Evolutionary conservation across 306 rosid species (phyloP).

Genomic region (Gastrolobium villosum): DNA sequence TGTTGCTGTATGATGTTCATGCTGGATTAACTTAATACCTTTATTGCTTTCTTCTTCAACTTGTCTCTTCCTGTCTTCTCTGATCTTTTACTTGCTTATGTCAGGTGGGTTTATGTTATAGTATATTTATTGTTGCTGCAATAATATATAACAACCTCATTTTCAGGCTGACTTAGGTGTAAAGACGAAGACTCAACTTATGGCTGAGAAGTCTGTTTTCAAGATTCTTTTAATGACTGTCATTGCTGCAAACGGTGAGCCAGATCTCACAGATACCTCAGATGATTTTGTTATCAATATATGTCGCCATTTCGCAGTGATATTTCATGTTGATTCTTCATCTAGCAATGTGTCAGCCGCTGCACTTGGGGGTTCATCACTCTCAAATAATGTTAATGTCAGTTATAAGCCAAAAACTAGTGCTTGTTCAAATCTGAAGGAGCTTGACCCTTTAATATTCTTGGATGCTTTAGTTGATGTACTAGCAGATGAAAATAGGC

Average conservation of each 20-base stretch:
- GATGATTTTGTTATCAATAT: slow-evolving; percentile 92
- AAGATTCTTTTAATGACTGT: slow-evolving; percentile 90
- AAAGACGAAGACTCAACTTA: slow-evolving; percentile 98
- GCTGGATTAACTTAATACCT: slow-evolving; percentile 30
- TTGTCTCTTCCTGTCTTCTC: slow-evolving; percentile 13
- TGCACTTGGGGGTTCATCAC: slow-evolving; percentile 69
- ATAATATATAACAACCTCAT: slow-evolving; percentile 43
- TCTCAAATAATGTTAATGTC: slow-evolving; percentile 65
- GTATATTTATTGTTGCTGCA: slow-evolving; percentile 42
- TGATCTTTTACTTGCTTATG: slow-evolving; percentile 23
- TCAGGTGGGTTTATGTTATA: slow-evolving; percentile 20
- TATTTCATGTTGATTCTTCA: slow-evolving; percentile 83
- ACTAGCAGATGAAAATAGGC: slow-evolving; percentile 93
- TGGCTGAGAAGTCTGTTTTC: slow-evolving; percentile 98
- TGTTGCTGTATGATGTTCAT: slow-evolving; percentile 18
- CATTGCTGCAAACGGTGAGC: slow-evolving; percentile 90
- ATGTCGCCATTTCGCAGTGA: slow-evolving; percentile 97
- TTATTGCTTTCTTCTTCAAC: slow-evolving; percentile 10
- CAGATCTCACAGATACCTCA: slow-evolving; percentile 77
- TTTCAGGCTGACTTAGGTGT: slow-evolving; percentile 98
- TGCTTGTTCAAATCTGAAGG: slow-evolving; percentile 85
- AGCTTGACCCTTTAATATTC: slow-evolving; percentile 93
- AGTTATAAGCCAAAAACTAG: slow-evolving; percentile 72
- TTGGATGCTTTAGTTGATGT: slow-evolving; percentile 99
- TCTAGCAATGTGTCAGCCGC: slow-evolving; percentile 60